Conservation (phyloP, 495 filamentous ascomycete species). For the Hypoxylon lienhwacheense region DNA sequence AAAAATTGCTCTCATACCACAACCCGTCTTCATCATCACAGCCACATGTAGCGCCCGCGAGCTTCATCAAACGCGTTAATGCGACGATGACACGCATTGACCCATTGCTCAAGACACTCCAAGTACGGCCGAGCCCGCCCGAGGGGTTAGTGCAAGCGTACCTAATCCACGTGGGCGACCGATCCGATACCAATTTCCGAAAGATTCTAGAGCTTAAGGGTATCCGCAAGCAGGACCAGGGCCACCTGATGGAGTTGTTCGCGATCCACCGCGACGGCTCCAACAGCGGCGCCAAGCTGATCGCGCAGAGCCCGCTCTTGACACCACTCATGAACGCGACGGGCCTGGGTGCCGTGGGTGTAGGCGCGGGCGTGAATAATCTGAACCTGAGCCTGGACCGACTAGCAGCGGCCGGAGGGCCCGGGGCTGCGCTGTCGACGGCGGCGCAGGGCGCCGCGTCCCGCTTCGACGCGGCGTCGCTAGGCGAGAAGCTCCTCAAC, state of each 20-base stretch:
- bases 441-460: conserved; percentile 46
- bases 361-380: conserved; percentile 33
- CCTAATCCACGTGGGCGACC: conserved; percentile 89
- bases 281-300: conserved; percentile 59
- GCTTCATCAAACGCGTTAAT: conserved; percentile 87
- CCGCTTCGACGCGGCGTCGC: conserved; percentile 75
- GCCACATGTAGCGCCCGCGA: conserved; percentile 54
- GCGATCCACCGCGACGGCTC: conserved; percentile 71
- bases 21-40: conserved; percentile 38
- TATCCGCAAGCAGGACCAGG: conserved; percentile 79
- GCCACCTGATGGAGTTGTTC: conserved; percentile 84
- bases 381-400: conserved; percentile 17
- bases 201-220: conserved; percentile 95
- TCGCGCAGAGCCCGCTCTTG: conserved; percentile 60
- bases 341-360: conserved; percentile 40
- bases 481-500: conserved; percentile 74
- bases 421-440: conserved; percentile 24
- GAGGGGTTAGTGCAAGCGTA: conserved; percentile 97
- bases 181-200: conserved; percentile 89
- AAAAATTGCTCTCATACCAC: conserved; percentile 64
- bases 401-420: conserved; percentile 2
- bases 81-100: conserved; percentile 83
- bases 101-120: conserved; percentile 91
- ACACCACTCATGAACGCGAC: conserved; percentile 58
- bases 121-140: conserved; percentile 86